These are phyloP conservation scores for Lagenidium giganteum DNA, from an alignment of 352 stramenopile species.

Conservation along the genomic window DNA sequence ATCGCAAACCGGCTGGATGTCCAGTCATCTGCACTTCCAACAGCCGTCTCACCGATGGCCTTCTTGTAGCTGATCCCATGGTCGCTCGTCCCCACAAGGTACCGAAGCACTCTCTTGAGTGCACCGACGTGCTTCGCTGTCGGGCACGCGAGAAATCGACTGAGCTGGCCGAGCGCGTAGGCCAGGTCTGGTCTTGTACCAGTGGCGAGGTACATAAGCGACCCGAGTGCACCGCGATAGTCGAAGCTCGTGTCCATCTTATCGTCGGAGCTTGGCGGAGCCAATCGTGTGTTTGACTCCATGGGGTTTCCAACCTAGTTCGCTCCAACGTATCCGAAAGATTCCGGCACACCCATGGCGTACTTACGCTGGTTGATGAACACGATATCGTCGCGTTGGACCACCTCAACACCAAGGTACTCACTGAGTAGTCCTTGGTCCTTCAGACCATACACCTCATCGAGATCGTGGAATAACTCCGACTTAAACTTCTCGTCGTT, in stretches of 20 bases:
- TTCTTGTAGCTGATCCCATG: neutral
- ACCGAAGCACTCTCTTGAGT: constrained; percentile 7
- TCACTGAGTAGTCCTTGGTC: constrained; percentile 9
- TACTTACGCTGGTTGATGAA: constrained; percentile 4
- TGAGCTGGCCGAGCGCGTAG: constrained; percentile 19
- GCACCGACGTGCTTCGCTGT: constrained; percentile 8
- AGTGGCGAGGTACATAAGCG: constrained; percentile 25
- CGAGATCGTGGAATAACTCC: constrained; percentile 11
- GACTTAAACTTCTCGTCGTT: constrained; percentile 11
- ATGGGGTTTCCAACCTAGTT: neutral
- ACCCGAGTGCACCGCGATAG: constrained; percentile 14
- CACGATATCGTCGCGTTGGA: neutral
- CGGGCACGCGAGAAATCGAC: constrained; percentile 12
- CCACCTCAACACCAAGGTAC: constrained; percentile 1
- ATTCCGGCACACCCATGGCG: neutral
- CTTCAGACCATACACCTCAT: constrained; percentile 18
- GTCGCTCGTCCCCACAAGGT: constrained; percentile 2
- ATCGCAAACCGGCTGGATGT: no score
- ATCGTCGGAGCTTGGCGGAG: neutral
- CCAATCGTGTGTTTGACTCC: neutral
- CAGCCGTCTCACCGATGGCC: no score
- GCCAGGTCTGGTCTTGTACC: constrained; percentile 18
- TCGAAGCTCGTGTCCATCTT: constrained; percentile 7
- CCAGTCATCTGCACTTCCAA: no score
- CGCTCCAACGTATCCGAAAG: constrained; percentile 2